phyloP scores from a whole-genome alignment of 495 filamentous ascomycete species.

The Penicillium simplicissimum region DNA sequence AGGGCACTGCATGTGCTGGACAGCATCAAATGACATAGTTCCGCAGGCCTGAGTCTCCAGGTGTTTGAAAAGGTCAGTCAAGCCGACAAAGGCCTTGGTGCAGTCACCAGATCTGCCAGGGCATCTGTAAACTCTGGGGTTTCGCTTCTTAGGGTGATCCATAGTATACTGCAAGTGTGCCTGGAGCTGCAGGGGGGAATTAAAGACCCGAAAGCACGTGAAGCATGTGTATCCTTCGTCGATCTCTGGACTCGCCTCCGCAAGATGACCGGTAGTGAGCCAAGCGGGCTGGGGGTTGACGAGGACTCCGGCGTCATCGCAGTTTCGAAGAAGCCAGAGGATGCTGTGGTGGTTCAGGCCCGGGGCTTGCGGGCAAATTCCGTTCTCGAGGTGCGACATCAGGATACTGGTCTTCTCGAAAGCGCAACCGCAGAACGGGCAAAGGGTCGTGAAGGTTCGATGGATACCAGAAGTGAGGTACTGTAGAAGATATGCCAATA shows the following conservation, averaged over 20 bases:
- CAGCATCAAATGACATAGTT: background rate
- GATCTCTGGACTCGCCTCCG: background rate
- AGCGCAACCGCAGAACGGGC: background rate
- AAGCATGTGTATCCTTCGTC: background rate
- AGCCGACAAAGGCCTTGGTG: background rate
- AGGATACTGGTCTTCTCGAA: background rate
- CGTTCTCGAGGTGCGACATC: background rate
- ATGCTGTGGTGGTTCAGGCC: slow-evolving; percentile 1
- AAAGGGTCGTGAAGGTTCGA: background rate
- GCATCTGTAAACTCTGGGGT: background rate
- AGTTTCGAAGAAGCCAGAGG: background rate
- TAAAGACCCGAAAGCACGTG: background rate
- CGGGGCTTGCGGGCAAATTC: background rate
- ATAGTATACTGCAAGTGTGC: background rate
- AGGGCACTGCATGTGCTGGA: background rate
- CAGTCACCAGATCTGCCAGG: background rate
- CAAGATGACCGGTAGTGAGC: background rate
- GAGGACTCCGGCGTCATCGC: background rate
- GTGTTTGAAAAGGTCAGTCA: background rate
- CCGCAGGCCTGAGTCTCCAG: background rate
- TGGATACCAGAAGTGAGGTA: background rate
- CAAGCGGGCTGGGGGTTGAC: background rate
- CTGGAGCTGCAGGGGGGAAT: background rate
- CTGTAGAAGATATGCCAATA: too few relatives aligned
- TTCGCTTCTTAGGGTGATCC: background rate